These are phyloP conservation scores for Trichoderma hamatum DNA, from an alignment of 2,329 filamentous ascomycete genomes.

Conservation along the genomic window DNA sequence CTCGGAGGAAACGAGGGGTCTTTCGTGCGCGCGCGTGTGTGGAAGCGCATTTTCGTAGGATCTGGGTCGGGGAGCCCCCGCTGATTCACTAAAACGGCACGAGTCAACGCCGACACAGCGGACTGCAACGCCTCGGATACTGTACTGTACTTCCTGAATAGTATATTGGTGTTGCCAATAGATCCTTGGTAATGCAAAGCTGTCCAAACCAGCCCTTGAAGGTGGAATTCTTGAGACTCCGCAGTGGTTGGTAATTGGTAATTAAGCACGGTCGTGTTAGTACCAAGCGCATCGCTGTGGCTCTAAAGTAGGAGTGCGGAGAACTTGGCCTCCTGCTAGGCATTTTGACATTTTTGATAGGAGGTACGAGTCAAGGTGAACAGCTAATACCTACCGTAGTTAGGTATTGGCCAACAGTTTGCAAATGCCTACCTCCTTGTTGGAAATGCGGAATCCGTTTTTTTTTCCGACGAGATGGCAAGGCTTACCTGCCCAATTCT, in stretches of 20 bases:
- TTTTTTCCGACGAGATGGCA: background rate
- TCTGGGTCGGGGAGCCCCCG: background rate
- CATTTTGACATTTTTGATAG: background rate
- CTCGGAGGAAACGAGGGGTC: background rate
- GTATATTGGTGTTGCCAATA: background rate
- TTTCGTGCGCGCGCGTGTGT: background rate
- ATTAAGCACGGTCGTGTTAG: background rate
- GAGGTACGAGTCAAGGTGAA: background rate
- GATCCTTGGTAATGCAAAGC: background rate
- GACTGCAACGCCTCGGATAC: background rate
- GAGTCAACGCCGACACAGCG: background rate
- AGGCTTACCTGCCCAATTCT: background rate
- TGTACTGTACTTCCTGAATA: background rate
- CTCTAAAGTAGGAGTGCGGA: slow-evolving; percentile 1
- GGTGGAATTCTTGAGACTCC: background rate
- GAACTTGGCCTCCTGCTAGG: slow-evolving; percentile 4
- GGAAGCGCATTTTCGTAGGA: background rate
- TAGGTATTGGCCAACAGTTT: background rate
- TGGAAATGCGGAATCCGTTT: background rate
- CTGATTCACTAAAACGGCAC: background rate
- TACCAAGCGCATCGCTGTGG: background rate
- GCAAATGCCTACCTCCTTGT: background rate
- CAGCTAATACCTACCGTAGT: too few species aligned
- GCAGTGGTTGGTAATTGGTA: background rate
- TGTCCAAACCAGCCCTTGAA: background rate